Base-by-base conservation (phyloP, 306 rosid genomes). In the Cucumis cinereus region DNA sequence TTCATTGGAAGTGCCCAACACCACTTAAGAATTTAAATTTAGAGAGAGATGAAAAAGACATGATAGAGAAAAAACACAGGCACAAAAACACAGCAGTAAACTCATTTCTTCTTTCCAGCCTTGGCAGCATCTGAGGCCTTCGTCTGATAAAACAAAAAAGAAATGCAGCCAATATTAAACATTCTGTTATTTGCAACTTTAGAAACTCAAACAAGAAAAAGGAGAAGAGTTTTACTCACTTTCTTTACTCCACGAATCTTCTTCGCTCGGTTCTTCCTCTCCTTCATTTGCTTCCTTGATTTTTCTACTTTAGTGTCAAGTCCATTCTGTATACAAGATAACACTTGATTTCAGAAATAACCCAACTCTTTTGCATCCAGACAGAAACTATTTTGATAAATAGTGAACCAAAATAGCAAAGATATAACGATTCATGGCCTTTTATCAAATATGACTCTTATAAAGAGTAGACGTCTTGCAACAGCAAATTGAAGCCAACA, bases 71-170 rank as follows among this genome's bases (percentile, higher is more conserved):
- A 68, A 23, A 10, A 22, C 35, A 0, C 0, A 15, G 19, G 38
- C 20, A 60, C 13, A 10, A 69, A 22, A 14, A 8, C 36, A 20
- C 67, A 52, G 74, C 70, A 52, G 76, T 73, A 63, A 10, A 20
- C 88, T 89, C 85, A 93, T 86, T 93, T 93, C 98, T 93, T 93
- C 75, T 92, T 89, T 77, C 91, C 89, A 38, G 19, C 91, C 88
- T 91, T 93, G 35, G 89, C 97, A 85, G 93, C 98, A 8, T 93
- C 98, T 20, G 92, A 80, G 16, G 96, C 97, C 78, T 75, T 75
- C 13, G 70, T 75, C 78, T 75, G 78, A 15, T 77, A 35, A 76
- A 52, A 60, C 58, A 28, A 3, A 58, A 59, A 52, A 60, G 58
- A 60, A 3, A 58, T 24, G 50, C 41, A 50, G 67, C 26, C 47